A percentile compares a stretch with the other conserved stretches of the same genome.
Evolutionary conservation across 768 basidiomycete species (phyloP).

Genomic region (Agaricus blazei): DNA sequence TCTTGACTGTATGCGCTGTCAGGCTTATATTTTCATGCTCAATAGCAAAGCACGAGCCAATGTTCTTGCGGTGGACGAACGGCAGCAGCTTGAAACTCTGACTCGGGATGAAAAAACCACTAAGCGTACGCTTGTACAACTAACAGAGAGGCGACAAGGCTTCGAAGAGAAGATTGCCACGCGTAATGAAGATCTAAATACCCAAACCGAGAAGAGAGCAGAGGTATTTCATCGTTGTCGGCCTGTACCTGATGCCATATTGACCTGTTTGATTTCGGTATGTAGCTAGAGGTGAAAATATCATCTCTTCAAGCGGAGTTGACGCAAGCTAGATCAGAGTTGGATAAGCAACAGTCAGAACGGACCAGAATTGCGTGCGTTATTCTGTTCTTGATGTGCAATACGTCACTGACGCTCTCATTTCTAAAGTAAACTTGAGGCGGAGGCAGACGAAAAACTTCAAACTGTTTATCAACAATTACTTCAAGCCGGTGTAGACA

Average conservation of each 20-base stretch:
- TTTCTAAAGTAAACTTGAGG: slow-evolving; percentile 70
- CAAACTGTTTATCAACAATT: slow-evolving; percentile 77
- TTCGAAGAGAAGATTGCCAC: slow-evolving; percentile 53
- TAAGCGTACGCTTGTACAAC: slow-evolving; percentile 54
- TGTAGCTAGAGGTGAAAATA: slow-evolving; percentile 59
- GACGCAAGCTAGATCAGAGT: slow-evolving; percentile 62
- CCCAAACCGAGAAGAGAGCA: slow-evolving; percentile 44
- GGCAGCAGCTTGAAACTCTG: slow-evolving; percentile 78
- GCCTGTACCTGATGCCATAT: not conserved
- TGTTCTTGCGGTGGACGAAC: slow-evolving; percentile 77
- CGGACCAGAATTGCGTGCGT: slow-evolving; percentile 71
- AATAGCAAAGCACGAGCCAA: slow-evolving; percentile 75
- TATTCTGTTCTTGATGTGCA: not conserved
- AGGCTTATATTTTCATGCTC: not conserved
- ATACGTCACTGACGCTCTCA: not conserved
- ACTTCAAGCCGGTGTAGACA: slow-evolving; percentile 86
- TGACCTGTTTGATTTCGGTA: not conserved
- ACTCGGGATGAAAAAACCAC: slow-evolving; percentile 79
- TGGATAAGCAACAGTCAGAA: slow-evolving; percentile 85
- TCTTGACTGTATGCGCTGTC: not conserved
- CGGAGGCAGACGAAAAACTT: slow-evolving; percentile 90
- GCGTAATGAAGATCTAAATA: slow-evolving; percentile 47
- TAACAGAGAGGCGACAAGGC: slow-evolving; percentile 66
- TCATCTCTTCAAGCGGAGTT: slow-evolving; percentile 54
- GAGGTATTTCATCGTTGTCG: slow-evolving; percentile 39